These are phyloP conservation scores for Manihot esculenta DNA, from an alignment of 441 rosid species.

Conservation along the genomic window DNA sequence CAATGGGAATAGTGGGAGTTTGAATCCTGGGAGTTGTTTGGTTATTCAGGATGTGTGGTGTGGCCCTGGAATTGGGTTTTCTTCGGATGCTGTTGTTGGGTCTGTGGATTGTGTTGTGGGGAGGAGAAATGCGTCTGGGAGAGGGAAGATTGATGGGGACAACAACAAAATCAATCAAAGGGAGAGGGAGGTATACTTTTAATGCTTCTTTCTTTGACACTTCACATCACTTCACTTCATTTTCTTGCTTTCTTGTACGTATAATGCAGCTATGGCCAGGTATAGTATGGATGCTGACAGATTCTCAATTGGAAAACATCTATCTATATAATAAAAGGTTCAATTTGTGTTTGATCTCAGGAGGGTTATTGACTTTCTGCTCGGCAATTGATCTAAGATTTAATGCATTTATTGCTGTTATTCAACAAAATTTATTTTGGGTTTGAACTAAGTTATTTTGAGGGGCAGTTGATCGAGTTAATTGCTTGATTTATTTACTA, in stretches of 20 bases:
- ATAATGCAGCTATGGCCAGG: background rate
- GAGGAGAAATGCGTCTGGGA: conserved; percentile 41
- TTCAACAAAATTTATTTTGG: background rate
- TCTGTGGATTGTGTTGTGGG: conserved; percentile 67
- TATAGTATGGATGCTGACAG: background rate
- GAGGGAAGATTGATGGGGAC: conserved; percentile 72
- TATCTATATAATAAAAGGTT: background rate
- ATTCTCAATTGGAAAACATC: background rate
- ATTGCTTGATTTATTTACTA: background rate
- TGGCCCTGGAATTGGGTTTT: conserved; percentile 69
- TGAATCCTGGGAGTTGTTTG: conserved; percentile 38
- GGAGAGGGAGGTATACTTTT: conserved; percentile 32
- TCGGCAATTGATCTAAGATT: background rate
- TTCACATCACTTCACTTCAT: too few species aligned
- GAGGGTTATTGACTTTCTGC: background rate
- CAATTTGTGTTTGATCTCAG: background rate
- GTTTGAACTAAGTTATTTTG: too few species aligned
- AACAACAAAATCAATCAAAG: conserved; percentile 33
- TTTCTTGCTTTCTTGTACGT: background rate
- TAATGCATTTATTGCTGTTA: background rate
- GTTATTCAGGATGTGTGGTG: conserved; percentile 73
- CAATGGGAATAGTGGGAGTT: conserved; percentile 12
- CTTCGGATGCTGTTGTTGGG: conserved; percentile 53
- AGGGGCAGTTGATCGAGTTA: background rate
- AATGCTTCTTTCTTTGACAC: background rate